These are phyloP conservation scores for Colletotrichum tanaceti DNA, from an alignment of 2,329 filamentous ascomycete species.

Conservation along the genomic window DNA sequence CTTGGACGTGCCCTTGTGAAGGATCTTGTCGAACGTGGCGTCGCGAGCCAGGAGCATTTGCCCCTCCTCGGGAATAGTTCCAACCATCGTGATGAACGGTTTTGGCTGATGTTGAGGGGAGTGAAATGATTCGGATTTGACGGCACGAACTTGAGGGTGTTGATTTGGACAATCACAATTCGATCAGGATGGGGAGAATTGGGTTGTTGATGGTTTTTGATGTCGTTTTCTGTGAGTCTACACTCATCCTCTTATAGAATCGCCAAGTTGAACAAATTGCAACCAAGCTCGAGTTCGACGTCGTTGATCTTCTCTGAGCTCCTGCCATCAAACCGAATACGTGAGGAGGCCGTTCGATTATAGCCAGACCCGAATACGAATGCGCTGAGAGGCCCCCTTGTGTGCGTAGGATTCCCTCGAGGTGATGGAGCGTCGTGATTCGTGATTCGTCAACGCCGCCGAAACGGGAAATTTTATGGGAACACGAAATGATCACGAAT, in stretches of 20 bases:
- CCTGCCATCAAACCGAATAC: conserved; percentile 22
- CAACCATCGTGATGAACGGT: conserved; percentile 1
- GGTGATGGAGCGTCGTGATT: background rate
- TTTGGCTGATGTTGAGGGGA: background rate
- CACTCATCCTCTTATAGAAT: background rate
- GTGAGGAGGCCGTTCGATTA: background rate
- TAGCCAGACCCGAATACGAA: conserved; percentile 31
- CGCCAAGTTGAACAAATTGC: no score
- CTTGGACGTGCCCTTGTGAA: conserved; percentile 74
- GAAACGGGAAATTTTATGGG: background rate
- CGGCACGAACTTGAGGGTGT: background rate
- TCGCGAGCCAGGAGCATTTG: conserved; percentile 55
- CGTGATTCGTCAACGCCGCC: background rate
- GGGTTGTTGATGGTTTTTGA: background rate
- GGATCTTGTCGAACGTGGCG: conserved; percentile 80
- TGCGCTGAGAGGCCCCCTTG: background rate
- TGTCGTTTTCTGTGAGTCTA: background rate
- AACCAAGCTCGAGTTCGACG: background rate
- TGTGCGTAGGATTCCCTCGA: no score
- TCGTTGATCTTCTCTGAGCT: background rate
- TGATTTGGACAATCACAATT: no score
- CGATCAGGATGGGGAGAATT: background rate
- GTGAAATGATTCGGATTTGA: no score
- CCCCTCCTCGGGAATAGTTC: background rate
- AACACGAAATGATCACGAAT: background rate